Evolutionary conservation across 2,329 filamentous ascomycete species (phyloP).

Genomic region (Ceratocystis cubensis): DNA sequence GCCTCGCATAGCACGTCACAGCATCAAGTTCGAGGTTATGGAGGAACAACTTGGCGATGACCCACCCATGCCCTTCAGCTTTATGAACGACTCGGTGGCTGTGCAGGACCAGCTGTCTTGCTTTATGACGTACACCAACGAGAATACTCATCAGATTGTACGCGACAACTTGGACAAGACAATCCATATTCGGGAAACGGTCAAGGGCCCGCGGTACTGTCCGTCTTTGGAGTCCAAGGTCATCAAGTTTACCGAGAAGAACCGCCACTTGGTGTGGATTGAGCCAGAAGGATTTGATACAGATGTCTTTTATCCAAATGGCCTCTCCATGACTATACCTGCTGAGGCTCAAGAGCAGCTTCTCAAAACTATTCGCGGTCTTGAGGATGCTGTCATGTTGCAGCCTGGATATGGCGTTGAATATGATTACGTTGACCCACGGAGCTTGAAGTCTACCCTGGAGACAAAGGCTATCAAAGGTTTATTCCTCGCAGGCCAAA

Average conservation of each 20-base stretch:
- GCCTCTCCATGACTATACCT: constrained; percentile 92
- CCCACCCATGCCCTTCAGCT: constrained; percentile 82
- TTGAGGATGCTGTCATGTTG: constrained; percentile 82
- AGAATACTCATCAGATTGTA: constrained; percentile 68
- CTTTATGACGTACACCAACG: constrained; percentile 77
- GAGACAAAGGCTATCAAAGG: constrained; percentile 88
- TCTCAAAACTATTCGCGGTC: constrained; percentile 72
- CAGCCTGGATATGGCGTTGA: constrained; percentile 95
- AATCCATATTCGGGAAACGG: constrained; percentile 88
- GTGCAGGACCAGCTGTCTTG: constrained; percentile 77
- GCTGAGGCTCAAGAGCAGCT: constrained; percentile 73
- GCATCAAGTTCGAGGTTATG: constrained; percentile 64
- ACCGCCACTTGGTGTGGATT: constrained; percentile 83
- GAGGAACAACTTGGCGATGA: constrained; percentile 70
- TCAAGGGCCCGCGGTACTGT: constrained; percentile 89
- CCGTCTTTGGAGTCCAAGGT: constrained; percentile 92
- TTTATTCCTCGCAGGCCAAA: constrained; percentile 86
- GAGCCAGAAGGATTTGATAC: constrained; percentile 91
- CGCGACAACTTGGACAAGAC: constrained; percentile 87
- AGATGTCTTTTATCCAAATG: constrained; percentile 88
- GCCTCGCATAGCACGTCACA: constrained; percentile 66
- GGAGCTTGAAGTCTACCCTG: constrained; percentile 72
- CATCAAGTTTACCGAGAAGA: constrained; percentile 70
- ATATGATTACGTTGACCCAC: constrained; percentile 95
- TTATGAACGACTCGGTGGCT: constrained; percentile 64